Evolutionary conservation across 805 yeast species (phyloP).

Genomic region (Candida nanaspora): DNA sequence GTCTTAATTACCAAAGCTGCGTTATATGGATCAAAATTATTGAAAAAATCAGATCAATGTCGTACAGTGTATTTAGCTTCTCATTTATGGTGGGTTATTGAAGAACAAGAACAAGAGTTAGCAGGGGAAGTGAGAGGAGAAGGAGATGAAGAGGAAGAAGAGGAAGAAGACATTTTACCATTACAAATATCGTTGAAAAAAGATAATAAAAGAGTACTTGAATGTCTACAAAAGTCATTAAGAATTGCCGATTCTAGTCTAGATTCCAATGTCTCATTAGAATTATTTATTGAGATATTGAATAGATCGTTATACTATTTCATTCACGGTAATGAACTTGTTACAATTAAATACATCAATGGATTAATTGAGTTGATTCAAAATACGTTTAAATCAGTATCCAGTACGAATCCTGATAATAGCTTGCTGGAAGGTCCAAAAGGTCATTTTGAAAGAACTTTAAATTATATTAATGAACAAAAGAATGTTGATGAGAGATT

Average conservation of each 20-base stretch:
- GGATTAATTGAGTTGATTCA: slow-evolving; percentile 80
- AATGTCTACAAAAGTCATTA: slow-evolving; percentile 81
- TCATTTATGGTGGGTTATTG: slow-evolving; percentile 92
- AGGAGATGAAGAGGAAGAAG: slow-evolving; percentile 22
- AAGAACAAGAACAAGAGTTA: slow-evolving; percentile 27
- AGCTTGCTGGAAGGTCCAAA: slow-evolving; percentile 26
- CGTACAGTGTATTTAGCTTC: slow-evolving; percentile 82
- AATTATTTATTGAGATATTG: slow-evolving; percentile 83
- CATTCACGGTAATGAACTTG: slow-evolving; percentile 67
- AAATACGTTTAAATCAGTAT: slow-evolving; percentile 42
- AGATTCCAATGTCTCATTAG: slow-evolving; percentile 68
- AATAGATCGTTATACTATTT: slow-evolving; percentile 81
- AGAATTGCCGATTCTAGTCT: slow-evolving; percentile 92
- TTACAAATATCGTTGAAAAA: slow-evolving; percentile 20
- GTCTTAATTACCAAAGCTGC: slow-evolving; percentile 79
- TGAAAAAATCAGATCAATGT: slow-evolving; percentile 93
- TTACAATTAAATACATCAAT: slow-evolving; percentile 70
- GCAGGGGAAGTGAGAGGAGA: slow-evolving; percentile 38
- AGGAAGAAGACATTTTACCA: slow-evolving; percentile 7
- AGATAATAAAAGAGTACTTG: slow-evolving; percentile 71
- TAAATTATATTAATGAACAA: slow-evolving; percentile 64
- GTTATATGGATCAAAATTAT: slow-evolving; percentile 76
- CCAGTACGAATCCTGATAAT: slow-evolving; percentile 4
- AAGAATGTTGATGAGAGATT: slow-evolving; percentile 65
- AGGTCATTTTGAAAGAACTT: slow-evolving; percentile 62